A percentile compares a stretch with the other conserved stretches of the same genome.
phyloP scores from a whole-genome alignment of 73 alveolate genomes.

The Durusdinium trenchii region DNA sequence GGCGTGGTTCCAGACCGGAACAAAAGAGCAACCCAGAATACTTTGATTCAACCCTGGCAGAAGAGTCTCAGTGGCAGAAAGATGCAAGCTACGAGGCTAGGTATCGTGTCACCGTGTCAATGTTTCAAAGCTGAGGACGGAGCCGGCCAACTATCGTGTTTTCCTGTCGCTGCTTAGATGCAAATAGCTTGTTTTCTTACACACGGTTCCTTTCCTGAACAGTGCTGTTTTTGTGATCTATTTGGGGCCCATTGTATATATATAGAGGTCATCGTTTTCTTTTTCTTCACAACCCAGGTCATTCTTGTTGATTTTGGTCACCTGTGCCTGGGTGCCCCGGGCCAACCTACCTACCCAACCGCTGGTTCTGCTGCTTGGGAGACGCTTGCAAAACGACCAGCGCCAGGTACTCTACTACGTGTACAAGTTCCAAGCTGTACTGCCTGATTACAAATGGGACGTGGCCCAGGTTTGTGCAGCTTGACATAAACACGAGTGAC shows the following conservation, averaged over 20 bases:
- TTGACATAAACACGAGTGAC: not conserved
- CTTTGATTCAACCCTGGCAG: constrained; percentile 90
- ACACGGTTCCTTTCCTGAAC: not conserved
- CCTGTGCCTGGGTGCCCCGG: constrained; percentile 59
- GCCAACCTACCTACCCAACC: not conserved
- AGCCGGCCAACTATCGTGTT: constrained; percentile 85
- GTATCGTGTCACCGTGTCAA: not conserved
- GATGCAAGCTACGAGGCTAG: not conserved
- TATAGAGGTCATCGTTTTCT: too few relatives aligned
- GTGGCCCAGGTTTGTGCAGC: constrained; percentile 79
- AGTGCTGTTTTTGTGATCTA: too few relatives aligned
- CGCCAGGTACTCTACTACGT: constrained; percentile 86
- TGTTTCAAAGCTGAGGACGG: constrained; percentile 25
- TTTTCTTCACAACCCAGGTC: constrained; percentile 59
- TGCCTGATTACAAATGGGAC: constrained; percentile 92
- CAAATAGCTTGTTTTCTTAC: too few relatives aligned
- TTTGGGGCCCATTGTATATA: too few relatives aligned
- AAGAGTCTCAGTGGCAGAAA: constrained; percentile 54
- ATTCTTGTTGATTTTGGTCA: constrained; percentile 59
- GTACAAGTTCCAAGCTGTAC: constrained; percentile 76
- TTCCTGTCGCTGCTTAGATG: constrained; percentile 58
- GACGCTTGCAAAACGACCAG: not conserved
- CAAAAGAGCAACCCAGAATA: constrained; percentile 77
- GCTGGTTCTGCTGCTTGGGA: not conserved
- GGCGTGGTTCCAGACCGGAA: constrained; percentile 92